Evolutionary conservation across 2,329 filamentous ascomycete genomes (phyloP).

Genomic region (Ustilaginoidea virens): DNA sequence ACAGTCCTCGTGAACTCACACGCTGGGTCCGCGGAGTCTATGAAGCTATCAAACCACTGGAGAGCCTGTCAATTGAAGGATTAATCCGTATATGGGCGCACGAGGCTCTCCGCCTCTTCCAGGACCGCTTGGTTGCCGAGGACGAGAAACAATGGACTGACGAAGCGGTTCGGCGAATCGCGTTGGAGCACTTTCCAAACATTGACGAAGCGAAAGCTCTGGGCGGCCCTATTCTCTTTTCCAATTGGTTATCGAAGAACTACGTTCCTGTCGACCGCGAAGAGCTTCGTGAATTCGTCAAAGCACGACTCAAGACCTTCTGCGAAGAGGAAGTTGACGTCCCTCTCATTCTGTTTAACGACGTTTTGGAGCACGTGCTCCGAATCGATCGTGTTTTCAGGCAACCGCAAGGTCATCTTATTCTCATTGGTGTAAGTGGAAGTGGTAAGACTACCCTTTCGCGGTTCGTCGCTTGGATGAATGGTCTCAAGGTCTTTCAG

Average conservation of each 20-base stretch:
- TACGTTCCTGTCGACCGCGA: conserved; percentile 95
- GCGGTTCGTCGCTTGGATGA: conserved; percentile 99
- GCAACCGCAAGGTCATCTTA: conserved; percentile 94
- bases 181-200: conserved; percentile 85
- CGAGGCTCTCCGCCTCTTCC: conserved; percentile 88
- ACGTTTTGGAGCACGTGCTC: conserved; percentile 93
- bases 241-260: conserved; percentile 98
- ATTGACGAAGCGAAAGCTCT: conserved; percentile 83
- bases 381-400: conserved; percentile 98
- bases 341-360: conserved; percentile 96
- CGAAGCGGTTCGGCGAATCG: conserved; percentile 72
- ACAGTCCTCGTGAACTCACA: conserved; percentile 95
- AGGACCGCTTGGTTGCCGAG: conserved; percentile 88
- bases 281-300: conserved; percentile 90
- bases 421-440: conserved; percentile 95
- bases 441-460: conserved; percentile 97
- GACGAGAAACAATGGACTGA: conserved; percentile 94
- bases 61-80: conserved; percentile 76
- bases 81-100: conserved; percentile 96
- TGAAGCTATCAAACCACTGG: conserved; percentile 85
- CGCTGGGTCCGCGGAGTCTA: conserved; percentile 96
- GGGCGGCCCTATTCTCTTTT: conserved; percentile 88
- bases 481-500: conserved; percentile 95
- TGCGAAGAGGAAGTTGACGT: conserved; percentile 99
- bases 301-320: conserved; percentile 92